Evolutionary conservation across 2,329 filamentous ascomycete species (phyloP), one percentile per base, ranked within the genome.

Genomic region (Apiospora aurea): DNA sequence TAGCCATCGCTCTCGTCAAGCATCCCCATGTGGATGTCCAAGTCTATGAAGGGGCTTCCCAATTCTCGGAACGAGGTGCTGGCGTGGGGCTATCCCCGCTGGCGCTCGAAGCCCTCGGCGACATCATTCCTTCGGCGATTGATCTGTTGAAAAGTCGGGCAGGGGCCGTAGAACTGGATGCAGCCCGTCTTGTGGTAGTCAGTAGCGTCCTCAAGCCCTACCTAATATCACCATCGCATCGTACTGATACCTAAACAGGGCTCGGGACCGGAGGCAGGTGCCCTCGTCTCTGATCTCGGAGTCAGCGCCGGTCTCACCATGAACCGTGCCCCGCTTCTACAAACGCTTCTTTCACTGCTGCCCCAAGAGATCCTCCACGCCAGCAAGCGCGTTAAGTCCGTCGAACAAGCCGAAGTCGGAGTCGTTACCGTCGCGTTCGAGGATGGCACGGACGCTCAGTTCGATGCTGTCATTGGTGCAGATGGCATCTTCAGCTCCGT

Each of bases 31-130:
- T 78, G 14, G 71, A 77, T 18, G 71, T 78, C 0, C 72, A 76
- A 18, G 67, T 78, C 29, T 79, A 75, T 67, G 75, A 78, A 61
- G 73, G 77, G 10, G 74, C 72, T 18, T 71, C 76, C 44, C 67
- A 74, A 16, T 77, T 76, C 57, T 74, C 74, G 0, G 76, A 78
- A 49, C 74, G 75, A 2, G 76, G 77, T 26, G 76, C 76, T 34
- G 75, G 75, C 14, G 70, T 78, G n/a, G 76, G 75, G 14, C 49
- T 78, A 2, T 26, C 74, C 0, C 29, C 34, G 6, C 72, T 76
- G 38, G 72, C 72, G 0, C 73, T 75, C 34, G 14, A 38, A 24
- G 76, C 75, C 2, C 69, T 78, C 4, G 64, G 73, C 10, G 70
- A 72, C 11, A 67, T 67, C n/a, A 69, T 75, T 6, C 67, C 72